Base-by-base conservation (phyloP, 1,139 yeast species). In the Pichia inconspicua region DNA sequence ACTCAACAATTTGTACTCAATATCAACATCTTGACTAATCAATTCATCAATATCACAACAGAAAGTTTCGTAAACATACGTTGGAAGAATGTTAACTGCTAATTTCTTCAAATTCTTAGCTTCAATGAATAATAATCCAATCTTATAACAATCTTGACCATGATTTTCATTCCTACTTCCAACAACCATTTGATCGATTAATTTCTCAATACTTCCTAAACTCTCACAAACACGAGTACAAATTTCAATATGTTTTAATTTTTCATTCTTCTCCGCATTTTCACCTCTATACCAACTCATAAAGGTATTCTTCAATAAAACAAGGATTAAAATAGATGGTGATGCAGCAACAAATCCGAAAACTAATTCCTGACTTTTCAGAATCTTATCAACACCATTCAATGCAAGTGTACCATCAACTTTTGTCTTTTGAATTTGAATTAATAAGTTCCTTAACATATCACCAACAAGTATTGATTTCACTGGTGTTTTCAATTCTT, bases 361-460 rank as follows among this genome's bases (percentile, higher is more conserved):
- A 25, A 92, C 94, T 46, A 92, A 75, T 63, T 92, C 96, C 67
- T 92, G 98, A 42, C 94, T 84, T 64, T 88, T 84, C 48, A 92
- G 73, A 55, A 92, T 70, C 63, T 86, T 84, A 66, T 92, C 97
- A 54, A 92, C 90, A 9, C 97, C 97, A 57, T 76, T 80, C 53
- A 92, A 77, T 0, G 96, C 97, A 9, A 89, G 72, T 34, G 87
- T 92, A 4, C 96, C 96, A 63, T 92, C 98, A 14, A 92, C 97
- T 67, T 92, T 92, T 14, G 96, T 84, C 66, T 92, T 92, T 64
- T 92, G 98, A 10, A 92, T 72, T 65, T 92, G 97, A 52, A 92
- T 90, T 58, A 92, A 67, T 43, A 92, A 66, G 12, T 92, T 81
- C 45, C 96, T 74, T 9, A 89, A 68, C 54, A 92, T 73, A 46